Percentiles rank a stretch among this genome's conserved stretches.
These are phyloP conservation scores for Hypoxylon sp. DNA, from an alignment of 2,329 filamentous ascomycete species.

Conservation along the genomic window DNA sequence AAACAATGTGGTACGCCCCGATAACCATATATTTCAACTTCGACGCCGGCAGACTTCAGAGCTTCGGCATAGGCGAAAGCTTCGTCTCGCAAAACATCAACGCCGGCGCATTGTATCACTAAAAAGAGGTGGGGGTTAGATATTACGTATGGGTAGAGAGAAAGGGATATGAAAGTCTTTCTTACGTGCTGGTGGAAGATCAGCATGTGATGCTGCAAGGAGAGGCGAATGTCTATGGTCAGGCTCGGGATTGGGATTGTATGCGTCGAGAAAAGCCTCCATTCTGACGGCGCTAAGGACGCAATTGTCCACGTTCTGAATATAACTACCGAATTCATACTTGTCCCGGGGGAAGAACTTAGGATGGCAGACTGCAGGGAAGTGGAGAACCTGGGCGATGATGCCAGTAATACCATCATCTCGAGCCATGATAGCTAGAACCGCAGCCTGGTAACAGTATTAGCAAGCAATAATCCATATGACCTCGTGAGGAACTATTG, in stretches of 20 bases:
- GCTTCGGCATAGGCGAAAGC: constrained; percentile 58
- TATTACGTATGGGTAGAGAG: background rate
- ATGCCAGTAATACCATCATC: constrained; percentile 54
- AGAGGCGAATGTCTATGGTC: constrained; percentile 54
- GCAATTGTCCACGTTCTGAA: constrained; percentile 54
- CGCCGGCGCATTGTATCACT: constrained; percentile 57
- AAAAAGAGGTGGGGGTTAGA: background rate
- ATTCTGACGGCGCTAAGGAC: constrained; percentile 52
- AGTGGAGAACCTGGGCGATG: constrained; percentile 55
- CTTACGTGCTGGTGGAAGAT: constrained; percentile 56
- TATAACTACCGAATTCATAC: constrained; percentile 55
- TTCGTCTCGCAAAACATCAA: constrained; percentile 58
- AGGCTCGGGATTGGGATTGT: constrained; percentile 40
- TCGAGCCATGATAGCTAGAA: constrained; percentile 52
- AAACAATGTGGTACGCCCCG: constrained; percentile 58
- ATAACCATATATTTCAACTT: constrained; percentile 54
- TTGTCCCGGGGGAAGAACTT: constrained; percentile 53
- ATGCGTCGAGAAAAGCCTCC: constrained; percentile 56
- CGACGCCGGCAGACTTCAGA: constrained; percentile 53
- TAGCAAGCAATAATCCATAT: background rate
- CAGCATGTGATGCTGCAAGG: constrained; percentile 52
- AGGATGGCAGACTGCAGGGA: constrained; percentile 57
- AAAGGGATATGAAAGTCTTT: background rate
- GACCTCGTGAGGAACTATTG: background rate
- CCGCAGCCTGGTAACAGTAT: constrained; percentile 47